phyloP scores from a whole-genome alignment of 163 green algal species.

The Prototheca cutis region DNA sequence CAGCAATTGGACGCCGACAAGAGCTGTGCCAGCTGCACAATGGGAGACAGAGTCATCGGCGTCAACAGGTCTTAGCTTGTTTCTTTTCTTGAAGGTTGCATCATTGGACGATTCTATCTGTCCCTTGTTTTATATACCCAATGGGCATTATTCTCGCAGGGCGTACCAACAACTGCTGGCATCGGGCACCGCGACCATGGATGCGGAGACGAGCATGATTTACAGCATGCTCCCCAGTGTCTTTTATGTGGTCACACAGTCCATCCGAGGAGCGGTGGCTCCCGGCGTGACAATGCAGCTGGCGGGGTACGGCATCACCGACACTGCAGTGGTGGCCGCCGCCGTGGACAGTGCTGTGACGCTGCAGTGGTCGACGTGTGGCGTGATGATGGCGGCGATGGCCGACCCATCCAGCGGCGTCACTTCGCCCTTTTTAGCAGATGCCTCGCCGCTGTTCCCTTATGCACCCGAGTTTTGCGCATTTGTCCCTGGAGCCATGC shows the following conservation, averaged over 20 bases:
- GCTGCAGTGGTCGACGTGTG: constrained; percentile 5
- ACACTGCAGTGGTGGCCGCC: not conserved
- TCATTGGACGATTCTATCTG: too few relatives aligned
- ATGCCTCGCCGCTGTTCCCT: not conserved
- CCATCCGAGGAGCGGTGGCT: constrained; percentile 2
- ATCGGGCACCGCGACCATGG: not conserved
- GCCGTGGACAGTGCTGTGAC: not conserved
- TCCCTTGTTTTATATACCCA: not conserved
- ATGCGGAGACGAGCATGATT: constrained; percentile 6
- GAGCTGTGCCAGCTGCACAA: constrained; percentile 22
- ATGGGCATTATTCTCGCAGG: not conserved
- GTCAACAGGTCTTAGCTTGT: constrained; percentile 37
- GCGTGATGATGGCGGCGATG: not conserved
- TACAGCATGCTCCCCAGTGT: constrained; percentile 7
- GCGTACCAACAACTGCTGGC: constrained; percentile 4
- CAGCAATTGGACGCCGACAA: constrained; percentile 3
- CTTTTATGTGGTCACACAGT: not conserved
- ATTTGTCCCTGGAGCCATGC: constrained; percentile 3
- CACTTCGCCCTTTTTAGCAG: constrained; percentile 12
- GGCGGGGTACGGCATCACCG: not conserved
- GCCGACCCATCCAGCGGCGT: not conserved
- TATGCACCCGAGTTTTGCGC: constrained; percentile 20
- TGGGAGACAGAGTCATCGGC: constrained; percentile 13
- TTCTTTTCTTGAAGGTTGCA: too few relatives aligned
- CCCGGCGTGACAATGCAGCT: not conserved